Evolutionary conservation across 495 filamentous ascomycete species (phyloP).

Genomic region (Aspergillus indologenus): DNA sequence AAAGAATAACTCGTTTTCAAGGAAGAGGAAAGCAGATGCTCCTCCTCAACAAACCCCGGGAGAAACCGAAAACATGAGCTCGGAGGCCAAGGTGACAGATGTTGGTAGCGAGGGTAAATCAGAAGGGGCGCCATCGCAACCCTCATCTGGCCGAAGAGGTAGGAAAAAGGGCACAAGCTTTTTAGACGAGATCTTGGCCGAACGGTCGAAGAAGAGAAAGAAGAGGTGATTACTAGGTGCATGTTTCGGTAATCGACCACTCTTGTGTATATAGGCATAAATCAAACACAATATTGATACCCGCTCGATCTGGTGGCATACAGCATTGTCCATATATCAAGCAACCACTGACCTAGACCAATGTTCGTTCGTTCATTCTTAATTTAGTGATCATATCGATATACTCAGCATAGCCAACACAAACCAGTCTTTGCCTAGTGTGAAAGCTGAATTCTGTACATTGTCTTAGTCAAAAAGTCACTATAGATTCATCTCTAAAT

Average conservation of each 20-base stretch:
- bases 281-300: neutral
- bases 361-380: no score
- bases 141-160: slow-evolving; percentile 21
- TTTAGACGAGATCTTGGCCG: slow-evolving; percentile 49
- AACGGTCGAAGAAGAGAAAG: slow-evolving; percentile 52
- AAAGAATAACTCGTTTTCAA: slow-evolving; percentile 28
- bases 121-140: slow-evolving; percentile 15
- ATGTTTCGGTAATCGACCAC: neutral
- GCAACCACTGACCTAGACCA: neutral
- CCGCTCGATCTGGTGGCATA: neutral
- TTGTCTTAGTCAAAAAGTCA: slow-evolving; percentile 15
- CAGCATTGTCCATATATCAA: neutral
- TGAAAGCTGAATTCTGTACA: neutral
- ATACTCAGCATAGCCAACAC: neutral
- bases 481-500: slow-evolving; percentile 17
- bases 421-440: no score
- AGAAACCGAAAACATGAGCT: neutral
- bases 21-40: slow-evolving; percentile 24
- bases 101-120: slow-evolving; percentile 16
- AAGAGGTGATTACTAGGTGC: slow-evolving; percentile 48
- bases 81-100: neutral
- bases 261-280: neutral
- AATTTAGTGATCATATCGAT: no score
- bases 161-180: slow-evolving; percentile 46
- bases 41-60: slow-evolving; percentile 8